Conservation (phyloP, 352 stramenopile genomes). For the Pseudoperonospora humuli region DNA sequence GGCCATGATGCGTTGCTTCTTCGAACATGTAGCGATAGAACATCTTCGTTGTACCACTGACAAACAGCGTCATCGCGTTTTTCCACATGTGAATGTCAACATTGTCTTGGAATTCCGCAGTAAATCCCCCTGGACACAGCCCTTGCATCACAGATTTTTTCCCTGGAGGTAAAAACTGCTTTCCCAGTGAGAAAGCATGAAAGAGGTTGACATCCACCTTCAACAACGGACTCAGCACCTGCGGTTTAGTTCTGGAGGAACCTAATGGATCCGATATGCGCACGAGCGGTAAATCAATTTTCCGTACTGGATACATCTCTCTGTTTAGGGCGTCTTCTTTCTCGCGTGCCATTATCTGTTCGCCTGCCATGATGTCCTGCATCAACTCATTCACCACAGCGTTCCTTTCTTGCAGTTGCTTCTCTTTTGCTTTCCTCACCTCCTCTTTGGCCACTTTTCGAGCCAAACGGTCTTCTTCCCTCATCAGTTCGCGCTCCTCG, state of each 20-base stretch:
- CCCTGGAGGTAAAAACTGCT: conserved; percentile 44
- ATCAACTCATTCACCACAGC: neutral
- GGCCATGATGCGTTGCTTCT: conserved; percentile 4
- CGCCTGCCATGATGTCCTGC: neutral
- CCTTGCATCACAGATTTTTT: conserved; percentile 46
- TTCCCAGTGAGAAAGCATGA: conserved; percentile 41
- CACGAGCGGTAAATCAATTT: conserved; percentile 14
- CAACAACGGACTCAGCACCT: conserved; percentile 14
- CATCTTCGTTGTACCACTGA: conserved; percentile 3
- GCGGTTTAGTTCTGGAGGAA: neutral
- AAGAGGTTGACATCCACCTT: conserved; percentile 36
- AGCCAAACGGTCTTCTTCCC: conserved; percentile 4
- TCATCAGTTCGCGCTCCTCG: conserved; percentile 10
- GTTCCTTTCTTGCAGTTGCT: neutral
- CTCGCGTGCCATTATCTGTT: neutral
- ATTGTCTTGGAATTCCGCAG: conserved; percentile 24
- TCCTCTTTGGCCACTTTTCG: conserved; percentile 1
- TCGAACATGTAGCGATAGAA: conserved; percentile 18
- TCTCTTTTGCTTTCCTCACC: neutral
- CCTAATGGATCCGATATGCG: conserved; percentile 4
- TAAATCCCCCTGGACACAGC: conserved; percentile 27
- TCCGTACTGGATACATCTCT: conserved; percentile 7
- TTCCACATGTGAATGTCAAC: conserved; percentile 39
- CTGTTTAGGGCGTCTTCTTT: neutral
- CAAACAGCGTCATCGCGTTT: conserved; percentile 35